Percentiles rank a stretch among this genome's conserved stretches.
These are phyloP conservation scores for Aspergillus bertholletiae DNA, from an alignment of 495 filamentous ascomycete genomes.

Conservation along the genomic window DNA sequence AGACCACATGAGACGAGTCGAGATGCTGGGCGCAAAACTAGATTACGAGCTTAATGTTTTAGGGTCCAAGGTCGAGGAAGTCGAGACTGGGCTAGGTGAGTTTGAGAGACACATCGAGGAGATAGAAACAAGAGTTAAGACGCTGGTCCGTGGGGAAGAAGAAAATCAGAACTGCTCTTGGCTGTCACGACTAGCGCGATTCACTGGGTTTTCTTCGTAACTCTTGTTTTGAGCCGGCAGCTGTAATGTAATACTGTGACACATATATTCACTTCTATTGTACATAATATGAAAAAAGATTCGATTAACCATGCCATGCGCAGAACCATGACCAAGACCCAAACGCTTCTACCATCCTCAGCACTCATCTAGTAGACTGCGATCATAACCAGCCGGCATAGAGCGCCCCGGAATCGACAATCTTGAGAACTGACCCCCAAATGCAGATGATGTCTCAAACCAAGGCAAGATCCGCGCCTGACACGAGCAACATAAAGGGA, in stretches of 20 bases:
- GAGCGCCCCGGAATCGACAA: neutral
- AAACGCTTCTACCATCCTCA: neutral
- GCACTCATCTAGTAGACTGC: neutral
- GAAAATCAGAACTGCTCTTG: conserved; percentile 59
- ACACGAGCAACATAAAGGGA: neutral
- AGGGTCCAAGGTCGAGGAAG: conserved; percentile 78
- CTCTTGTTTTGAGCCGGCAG: neutral
- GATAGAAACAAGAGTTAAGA: conserved; percentile 69
- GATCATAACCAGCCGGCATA: neutral
- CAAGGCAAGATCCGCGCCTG: neutral
- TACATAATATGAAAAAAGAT: conserved; percentile 20
- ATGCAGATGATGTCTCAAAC: neutral
- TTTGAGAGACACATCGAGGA: conserved; percentile 78
- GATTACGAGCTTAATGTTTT: conserved; percentile 90
- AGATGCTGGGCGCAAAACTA: conserved; percentile 78
- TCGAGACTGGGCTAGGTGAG: conserved; percentile 77
- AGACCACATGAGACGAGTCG: conserved; percentile 77
- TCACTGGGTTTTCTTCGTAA: conserved; percentile 29
- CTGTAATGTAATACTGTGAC: conserved; percentile 3
- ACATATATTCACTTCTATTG: conserved; percentile 19
- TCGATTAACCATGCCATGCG: conserved; percentile 3
- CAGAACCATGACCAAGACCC: neutral
- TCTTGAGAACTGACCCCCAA: neutral
- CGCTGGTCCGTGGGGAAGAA: conserved; percentile 61
- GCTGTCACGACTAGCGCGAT: conserved; percentile 43